Evolutionary conservation across 2,329 filamentous ascomycete species (phyloP), one percentile per base, ranked within the genome.

Genomic region (Cladobotryum mycophilum): DNA sequence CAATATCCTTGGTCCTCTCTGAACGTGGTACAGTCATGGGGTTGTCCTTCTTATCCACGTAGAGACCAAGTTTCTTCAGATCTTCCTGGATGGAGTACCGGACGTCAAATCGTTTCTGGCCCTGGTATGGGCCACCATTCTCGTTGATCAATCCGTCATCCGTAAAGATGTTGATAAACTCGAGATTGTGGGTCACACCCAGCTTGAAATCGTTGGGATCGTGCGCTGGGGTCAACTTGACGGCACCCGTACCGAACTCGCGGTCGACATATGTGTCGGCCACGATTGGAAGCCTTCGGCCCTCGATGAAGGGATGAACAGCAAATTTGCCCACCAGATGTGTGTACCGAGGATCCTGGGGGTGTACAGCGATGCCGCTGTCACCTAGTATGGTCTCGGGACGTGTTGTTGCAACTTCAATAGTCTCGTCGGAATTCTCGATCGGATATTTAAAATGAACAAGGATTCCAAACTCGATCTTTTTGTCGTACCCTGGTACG

Each of bases 211-310:
- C 89, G 74, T 93, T 95, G 58, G 85, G 82, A 64, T 95, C 89
- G 68, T 95, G 89, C 5, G 89, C 89, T 8, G 89, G 89, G 2
- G 89, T 95, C 58, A 95, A 84, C 75, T 95, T 95, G 60, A 95
- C 89, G 52, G 88, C 89, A 73, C 89, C 89, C 58, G 89, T 93
- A 78, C 89, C 89, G 60, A 95, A 95, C 55, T 90, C 88, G 54
- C 78, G 82, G 58, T 95, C 88, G 34, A 95, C 89, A 56, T 90
- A 89, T 46, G 82, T 77, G 64, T 95, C 89, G 38, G 84, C 85
- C 57, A 95, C 80, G 60, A 95, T 92, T 43, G 82, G 82, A 55
- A 95, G 71, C 30, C 85, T 70, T 47, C 88, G 82, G 56, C 69
- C 74, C 41, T 91, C 78, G 67, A 95, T 93, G n/a, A n/a, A n/a